Base-by-base conservation (phyloP, 306 rosid species). In the Crataegus laevigata region DNA sequence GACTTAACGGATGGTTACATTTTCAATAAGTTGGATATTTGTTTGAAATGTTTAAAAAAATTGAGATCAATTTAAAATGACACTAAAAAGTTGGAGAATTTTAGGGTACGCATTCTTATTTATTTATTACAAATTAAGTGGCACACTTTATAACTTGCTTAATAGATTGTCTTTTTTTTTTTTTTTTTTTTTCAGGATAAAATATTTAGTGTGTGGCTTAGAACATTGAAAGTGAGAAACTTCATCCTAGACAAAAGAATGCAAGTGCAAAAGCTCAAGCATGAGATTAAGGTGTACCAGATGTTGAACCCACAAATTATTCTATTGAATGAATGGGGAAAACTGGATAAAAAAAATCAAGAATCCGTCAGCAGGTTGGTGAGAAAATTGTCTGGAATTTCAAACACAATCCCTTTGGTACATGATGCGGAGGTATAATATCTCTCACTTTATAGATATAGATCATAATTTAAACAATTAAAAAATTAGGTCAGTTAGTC, bases 301-400 rank as follows among this genome's bases (percentile, higher is more conserved):
- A 84, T 91, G 62, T 12, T 90, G 55, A 75, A 74, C 47, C 88
- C 90, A 68, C 94, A 94, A 64, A 66, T 88, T 15, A 64, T 26
- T 29, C 82, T 86, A 68, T 88, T 94, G 0, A 76, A 58, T 40
- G 84, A 88, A 32, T 90, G 96, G 98, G 74, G 73, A 11, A 82
- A 86, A 82, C 17, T 94, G 45, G 94, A 94, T 73, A 87, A 29
- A 71, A 87, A 75, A 60, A 87, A 91, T 75, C 81, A 87, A 79
- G 91, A 91, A 80, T 87, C 89, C 1, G 65, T 91, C 4, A 82
- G 75, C 24, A 81, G 79, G 77, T 78, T 88, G 78, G 60, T 74
- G 28, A 83, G 87, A 18, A 80, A 82, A 75, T 82, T 94, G 52
- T 84, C 85, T n/a, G 85, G 86, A 51, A 21, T 88, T 57, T 88